These are phyloP conservation scores for Phytophthora podocarpi DNA, from an alignment of 352 stramenopile species.

Conservation along the genomic window DNA sequence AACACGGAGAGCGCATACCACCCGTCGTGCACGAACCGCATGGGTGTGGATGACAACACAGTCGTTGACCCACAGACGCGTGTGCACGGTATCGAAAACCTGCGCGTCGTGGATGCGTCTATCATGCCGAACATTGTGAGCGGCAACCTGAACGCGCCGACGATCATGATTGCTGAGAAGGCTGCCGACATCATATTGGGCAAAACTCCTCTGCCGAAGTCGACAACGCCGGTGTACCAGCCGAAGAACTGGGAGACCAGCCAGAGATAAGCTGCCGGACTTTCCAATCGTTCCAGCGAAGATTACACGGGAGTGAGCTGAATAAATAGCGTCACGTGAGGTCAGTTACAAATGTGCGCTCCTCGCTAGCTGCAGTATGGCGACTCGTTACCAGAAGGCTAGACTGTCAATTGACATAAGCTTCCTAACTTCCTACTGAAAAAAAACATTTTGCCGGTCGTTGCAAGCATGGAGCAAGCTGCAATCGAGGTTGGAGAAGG, in stretches of 20 bases:
- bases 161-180: conserved; percentile 95
- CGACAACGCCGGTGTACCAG: conserved; percentile 74
- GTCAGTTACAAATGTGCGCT: conserved; percentile 10
- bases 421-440: too few relatives aligned
- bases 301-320: neutral
- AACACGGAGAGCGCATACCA: conserved; percentile 90
- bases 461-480: too few relatives aligned
- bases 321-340: too few relatives aligned
- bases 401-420: too few relatives aligned
- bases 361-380: conserved; percentile 1
- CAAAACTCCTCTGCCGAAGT: conserved; percentile 71
- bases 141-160: conserved; percentile 94
- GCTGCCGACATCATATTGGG: conserved; percentile 92
- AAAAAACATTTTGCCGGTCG: too few relatives aligned
- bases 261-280: conserved; percentile 55
- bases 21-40: conserved; percentile 90
- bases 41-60: conserved; percentile 81
- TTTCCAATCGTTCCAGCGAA: neutral
- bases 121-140: conserved; percentile 95
- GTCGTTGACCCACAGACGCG: conserved; percentile 90
- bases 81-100: conserved; percentile 87
- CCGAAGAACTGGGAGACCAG: conserved; percentile 73
- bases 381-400: too few relatives aligned
- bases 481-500: too few relatives aligned
- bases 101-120: conserved; percentile 92